A percentile compares a stretch with the other conserved stretches of the same genome.
phyloP scores from a whole-genome alignment of 1,139 yeast species.

The Citeromyces hawaiiensis region DNA sequence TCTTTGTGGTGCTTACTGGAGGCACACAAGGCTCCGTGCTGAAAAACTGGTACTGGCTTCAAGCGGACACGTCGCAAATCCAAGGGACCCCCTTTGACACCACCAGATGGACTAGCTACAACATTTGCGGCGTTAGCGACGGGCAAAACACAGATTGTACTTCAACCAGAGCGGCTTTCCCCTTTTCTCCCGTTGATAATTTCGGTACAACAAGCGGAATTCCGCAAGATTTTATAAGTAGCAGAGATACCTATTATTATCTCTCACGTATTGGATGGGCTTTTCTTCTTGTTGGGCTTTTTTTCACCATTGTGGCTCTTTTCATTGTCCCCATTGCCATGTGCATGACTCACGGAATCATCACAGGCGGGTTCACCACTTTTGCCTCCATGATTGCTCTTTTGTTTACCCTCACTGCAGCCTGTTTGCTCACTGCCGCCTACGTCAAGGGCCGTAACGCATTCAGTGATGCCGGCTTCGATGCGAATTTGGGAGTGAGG shows the following conservation, averaged over 20 bases:
- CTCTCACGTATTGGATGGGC: constrained; percentile 59
- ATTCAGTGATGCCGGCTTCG: constrained; percentile 31
- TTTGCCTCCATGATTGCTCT: constrained; percentile 22
- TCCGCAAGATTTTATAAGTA: constrained; percentile 31
- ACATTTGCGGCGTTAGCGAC: constrained; percentile 35
- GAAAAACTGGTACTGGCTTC: constrained; percentile 52
- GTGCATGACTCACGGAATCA: constrained; percentile 6
- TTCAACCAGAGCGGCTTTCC: constrained; percentile 37
- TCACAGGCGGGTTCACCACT: constrained; percentile 7
- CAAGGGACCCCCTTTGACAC: constrained; percentile 27
- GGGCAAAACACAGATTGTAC: constrained; percentile 32
- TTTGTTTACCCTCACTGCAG: constrained; percentile 40
- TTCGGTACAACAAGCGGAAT: constrained; percentile 28
- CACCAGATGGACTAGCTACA: constrained; percentile 67
- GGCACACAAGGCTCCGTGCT: constrained; percentile 31
- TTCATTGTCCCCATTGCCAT: constrained; percentile 8
- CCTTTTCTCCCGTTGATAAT: constrained; percentile 52
- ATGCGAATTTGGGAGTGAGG: constrained; percentile 40
- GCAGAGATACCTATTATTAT: constrained; percentile 42
- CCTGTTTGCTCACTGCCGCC: constrained; percentile 52
- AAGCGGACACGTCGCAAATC: constrained; percentile 52
- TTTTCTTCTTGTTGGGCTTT: constrained; percentile 45
- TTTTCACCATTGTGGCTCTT: constrained; percentile 38
- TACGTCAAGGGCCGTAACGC: constrained; percentile 47
- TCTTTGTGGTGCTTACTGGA: constrained; percentile 57